These are phyloP conservation scores for Melocanna baccifera DNA, from an alignment of 176 grass and related monocot genomes.

Conservation along the genomic window DNA sequence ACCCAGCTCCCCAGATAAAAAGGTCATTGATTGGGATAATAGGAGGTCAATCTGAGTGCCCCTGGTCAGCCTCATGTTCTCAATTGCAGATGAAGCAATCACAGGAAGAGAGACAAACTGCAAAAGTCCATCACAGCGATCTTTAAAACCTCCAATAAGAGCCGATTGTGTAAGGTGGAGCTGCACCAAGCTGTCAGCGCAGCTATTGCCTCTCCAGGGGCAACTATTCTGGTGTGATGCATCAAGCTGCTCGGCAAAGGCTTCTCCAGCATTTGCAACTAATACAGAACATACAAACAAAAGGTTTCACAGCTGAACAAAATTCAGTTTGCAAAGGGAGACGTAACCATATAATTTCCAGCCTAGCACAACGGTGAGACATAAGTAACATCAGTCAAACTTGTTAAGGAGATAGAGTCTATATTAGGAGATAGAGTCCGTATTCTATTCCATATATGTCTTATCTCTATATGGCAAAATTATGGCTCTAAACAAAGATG, in stretches of 20 bases:
- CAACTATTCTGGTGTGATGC: slow-evolving; percentile 62
- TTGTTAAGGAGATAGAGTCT: too few relatives aligned
- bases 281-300: slow-evolving; percentile 49
- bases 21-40: slow-evolving; percentile 62
- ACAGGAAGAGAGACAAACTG: slow-evolving; percentile 78
- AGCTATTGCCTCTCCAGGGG: slow-evolving; percentile 92
- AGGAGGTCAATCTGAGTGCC: slow-evolving; percentile 61
- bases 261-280: slow-evolving; percentile 74
- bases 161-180: slow-evolving; percentile 73
- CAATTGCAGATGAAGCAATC: slow-evolving; percentile 78
- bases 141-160: slow-evolving; percentile 90
- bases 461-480: too few relatives aligned
- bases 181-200: slow-evolving; percentile 85
- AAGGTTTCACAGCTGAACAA: slow-evolving; percentile 42
- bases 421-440: too few relatives aligned
- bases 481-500: not conserved
- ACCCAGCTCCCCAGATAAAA: slow-evolving; percentile 66
- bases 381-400: slow-evolving; percentile 21
- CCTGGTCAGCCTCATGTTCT: slow-evolving; percentile 77
- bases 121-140: slow-evolving; percentile 85
- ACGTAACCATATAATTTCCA: slow-evolving; percentile 26
- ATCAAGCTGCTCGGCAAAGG: slow-evolving; percentile 75
- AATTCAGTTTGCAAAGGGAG: slow-evolving; percentile 30
- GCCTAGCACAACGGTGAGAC: slow-evolving; percentile 31
- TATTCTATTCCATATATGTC: too few relatives aligned